Evolutionary conservation across 1,139 yeast genomes (phyloP).

Genomic region (Candida tropicalis): DNA sequence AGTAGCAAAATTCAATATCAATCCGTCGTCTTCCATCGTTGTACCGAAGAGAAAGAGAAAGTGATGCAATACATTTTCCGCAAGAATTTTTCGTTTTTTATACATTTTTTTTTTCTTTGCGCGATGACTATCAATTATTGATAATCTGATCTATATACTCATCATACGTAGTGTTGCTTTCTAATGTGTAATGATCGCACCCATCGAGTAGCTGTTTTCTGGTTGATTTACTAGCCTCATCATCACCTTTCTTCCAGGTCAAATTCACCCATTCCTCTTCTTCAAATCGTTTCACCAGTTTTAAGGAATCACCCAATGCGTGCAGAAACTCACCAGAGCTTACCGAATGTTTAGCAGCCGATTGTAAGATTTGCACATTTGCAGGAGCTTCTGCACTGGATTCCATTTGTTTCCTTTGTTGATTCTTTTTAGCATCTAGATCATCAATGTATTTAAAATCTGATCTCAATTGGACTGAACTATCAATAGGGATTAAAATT

Average conservation of each 20-base stretch:
- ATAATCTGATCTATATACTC: conserved; percentile 27
- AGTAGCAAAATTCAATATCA: conserved; percentile 64
- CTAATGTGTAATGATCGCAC: conserved; percentile 26
- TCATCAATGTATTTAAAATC: conserved; percentile 76
- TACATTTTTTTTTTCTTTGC: neutral
- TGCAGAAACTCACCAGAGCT: conserved; percentile 71
- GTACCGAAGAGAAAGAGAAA: neutral
- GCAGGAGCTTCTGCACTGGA: conserved; percentile 35
- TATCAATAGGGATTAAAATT: conserved; percentile 65
- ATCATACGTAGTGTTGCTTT: conserved; percentile 30
- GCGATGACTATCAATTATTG: neutral
- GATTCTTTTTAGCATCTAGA: conserved; percentile 32
- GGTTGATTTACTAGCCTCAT: conserved; percentile 33
- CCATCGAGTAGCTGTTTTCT: conserved; percentile 29
- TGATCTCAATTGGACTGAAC: conserved; percentile 80
- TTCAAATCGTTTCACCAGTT: conserved; percentile 71
- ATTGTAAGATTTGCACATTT: conserved; percentile 49
- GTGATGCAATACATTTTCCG: too few species aligned
- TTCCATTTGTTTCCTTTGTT: conserved; percentile 22
- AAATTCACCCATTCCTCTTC: conserved; percentile 64
- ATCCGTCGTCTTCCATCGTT: conserved; percentile 57
- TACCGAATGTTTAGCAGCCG: conserved; percentile 48
- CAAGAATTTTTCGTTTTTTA: neutral
- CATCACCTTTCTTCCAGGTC: conserved; percentile 50
- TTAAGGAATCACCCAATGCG: conserved; percentile 78